Base-by-base conservation (phyloP, 805 yeast species). In the Isabelozyma pseudorhagii region DNA sequence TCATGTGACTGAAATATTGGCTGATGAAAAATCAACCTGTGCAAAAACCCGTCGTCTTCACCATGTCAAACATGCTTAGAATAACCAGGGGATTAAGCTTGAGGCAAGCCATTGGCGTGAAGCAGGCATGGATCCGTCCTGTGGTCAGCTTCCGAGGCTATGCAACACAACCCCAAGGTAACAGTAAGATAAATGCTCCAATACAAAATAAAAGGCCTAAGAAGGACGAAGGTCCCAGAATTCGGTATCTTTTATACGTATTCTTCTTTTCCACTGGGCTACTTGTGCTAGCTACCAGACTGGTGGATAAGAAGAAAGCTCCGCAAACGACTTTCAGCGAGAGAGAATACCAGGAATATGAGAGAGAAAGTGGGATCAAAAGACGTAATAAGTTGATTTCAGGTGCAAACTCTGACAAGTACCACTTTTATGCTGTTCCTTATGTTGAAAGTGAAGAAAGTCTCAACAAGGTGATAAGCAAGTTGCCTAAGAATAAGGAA, bases 281-380 rank as follows among this genome's bases (percentile, higher is more conserved):
- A 2, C 61, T 74, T 46, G 67, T 58, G 49, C 58, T 67, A 39
- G 72, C 65, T 9, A 63, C 72, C 2, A 48, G 54, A 11, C 60
- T 53, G 39, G 66, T 70, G 9, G 67, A 64, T 46, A 68, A 67
- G 45, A 70, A 63, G 50, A 52, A 54, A 21, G 59, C 53, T 6
- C 67, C 68, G 4, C 62, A 69, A 40, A 78, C 64, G 38, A 63
- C 78, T 6, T 80, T 72, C 52, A 68, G 75, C 13, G 82, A 79
- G 49, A 68, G 73, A 40, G 85, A 81, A 53, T 78, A 80, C 54
- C 62, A 57, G 57, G 79, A 66, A 46, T 78, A 66, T 68, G 75
- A 82, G 66, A 59, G 74, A 64, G 68, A 70, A 56, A 71, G 76
- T 10, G 82, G 85, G 6, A 66, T 82, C 59, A 81, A 69, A 55